Evolutionary conservation across 352 stramenopile genomes (phyloP).

Genomic region (Phytophthora pseudosyringae): DNA sequence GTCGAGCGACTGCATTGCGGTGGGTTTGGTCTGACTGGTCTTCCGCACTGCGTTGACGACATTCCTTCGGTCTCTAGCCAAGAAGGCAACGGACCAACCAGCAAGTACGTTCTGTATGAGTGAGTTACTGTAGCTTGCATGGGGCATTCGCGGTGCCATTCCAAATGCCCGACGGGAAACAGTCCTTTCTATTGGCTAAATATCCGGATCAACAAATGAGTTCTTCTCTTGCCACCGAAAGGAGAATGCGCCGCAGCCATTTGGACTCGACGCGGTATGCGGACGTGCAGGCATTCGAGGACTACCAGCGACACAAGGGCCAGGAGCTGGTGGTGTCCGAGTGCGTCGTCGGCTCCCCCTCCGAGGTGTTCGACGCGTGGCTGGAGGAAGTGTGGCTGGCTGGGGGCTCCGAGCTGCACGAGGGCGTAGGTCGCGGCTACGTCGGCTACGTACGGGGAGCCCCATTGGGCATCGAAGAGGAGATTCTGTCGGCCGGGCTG

Average conservation of each 20-base stretch:
- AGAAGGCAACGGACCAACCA: constrained; percentile 2
- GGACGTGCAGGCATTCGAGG: constrained; percentile 48
- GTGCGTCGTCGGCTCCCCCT: constrained; percentile 50
- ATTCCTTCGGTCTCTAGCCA: constrained; percentile 35
- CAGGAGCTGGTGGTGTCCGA: constrained; percentile 69
- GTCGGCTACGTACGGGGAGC: constrained; percentile 58
- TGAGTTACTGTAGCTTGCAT: too few relatives aligned
- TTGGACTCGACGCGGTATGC: constrained; percentile 43
- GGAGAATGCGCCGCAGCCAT: constrained; percentile 28
- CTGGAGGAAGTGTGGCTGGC: constrained; percentile 57
- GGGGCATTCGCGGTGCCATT: too few relatives aligned
- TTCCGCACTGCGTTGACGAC: constrained; percentile 40
- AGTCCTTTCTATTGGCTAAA: constrained; percentile 34
- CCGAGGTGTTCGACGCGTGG: constrained; percentile 74
- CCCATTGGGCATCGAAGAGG: constrained; percentile 61
- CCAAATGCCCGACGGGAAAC: too few relatives aligned
- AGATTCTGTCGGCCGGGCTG: constrained; percentile 67
- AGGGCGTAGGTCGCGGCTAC: constrained; percentile 56
- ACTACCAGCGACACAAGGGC: constrained; percentile 53
- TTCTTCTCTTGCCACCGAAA: constrained; percentile 7
- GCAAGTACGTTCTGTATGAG: neutral
- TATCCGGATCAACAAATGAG: constrained; percentile 17
- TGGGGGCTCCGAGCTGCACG: constrained; percentile 43
- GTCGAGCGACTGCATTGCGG: constrained; percentile 41
- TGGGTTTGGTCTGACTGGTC: constrained; percentile 36